Evolutionary conservation across 2,329 filamentous ascomycete species (phyloP).

Genomic region (Aspergillus intermedius): DNA sequence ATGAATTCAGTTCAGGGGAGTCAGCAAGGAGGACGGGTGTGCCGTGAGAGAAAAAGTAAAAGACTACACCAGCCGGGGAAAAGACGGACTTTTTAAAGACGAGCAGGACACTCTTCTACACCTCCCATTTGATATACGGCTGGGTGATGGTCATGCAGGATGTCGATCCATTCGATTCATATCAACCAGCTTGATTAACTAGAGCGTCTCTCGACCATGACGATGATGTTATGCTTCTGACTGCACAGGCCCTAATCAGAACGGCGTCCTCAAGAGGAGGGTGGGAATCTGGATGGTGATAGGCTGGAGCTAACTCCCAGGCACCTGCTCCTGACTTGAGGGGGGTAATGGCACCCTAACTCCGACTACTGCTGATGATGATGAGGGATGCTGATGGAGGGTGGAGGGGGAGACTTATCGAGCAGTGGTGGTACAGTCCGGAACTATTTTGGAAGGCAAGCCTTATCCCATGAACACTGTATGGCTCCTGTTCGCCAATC

Average conservation of each 20-base stretch:
- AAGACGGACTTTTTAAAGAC: constrained; percentile 30
- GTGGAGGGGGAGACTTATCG: neutral
- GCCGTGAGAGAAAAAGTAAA: constrained; percentile 11
- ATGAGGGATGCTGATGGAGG: constrained; percentile 4
- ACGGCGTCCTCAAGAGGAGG: neutral
- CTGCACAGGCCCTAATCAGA: neutral
- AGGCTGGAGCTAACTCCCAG: neutral
- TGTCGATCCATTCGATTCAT: constrained; percentile 30
- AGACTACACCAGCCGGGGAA: constrained; percentile 19
- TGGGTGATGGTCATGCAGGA: constrained; percentile 39
- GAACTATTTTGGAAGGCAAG: constrained; percentile 7
- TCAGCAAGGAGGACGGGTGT: constrained; percentile 8
- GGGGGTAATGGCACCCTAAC: neutral
- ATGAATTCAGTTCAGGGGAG: neutral
- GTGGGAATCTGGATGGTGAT: neutral
- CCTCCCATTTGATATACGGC: constrained; percentile 41
- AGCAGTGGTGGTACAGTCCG: constrained; percentile 18
- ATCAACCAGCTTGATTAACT: constrained; percentile 2
- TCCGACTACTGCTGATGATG: neutral
- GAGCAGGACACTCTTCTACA: constrained; percentile 26
- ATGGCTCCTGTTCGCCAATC: constrained; percentile 19
- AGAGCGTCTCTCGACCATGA: neutral
- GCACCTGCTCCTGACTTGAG: neutral
- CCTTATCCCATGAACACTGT: constrained; percentile 20
- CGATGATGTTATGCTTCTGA: neutral